Evolutionary conservation across 2,329 filamentous ascomycete species (phyloP).

Genomic region (Venturia aucupariae): DNA sequence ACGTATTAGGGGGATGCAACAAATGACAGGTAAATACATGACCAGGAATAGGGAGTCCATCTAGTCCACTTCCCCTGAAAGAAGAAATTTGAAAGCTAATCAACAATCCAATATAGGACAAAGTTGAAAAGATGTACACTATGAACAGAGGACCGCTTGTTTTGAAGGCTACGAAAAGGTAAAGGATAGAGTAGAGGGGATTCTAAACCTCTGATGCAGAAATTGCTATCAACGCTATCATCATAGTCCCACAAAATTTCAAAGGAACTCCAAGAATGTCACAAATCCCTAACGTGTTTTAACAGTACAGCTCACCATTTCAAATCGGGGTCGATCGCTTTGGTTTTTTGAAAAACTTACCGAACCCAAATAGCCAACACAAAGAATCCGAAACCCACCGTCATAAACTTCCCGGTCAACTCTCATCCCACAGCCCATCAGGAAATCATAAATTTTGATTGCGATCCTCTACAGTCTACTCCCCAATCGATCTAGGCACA

Average conservation of each 20-base stretch:
- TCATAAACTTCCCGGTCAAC: no score
- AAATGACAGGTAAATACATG: no score
- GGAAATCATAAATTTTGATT: background rate
- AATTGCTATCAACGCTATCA: background rate
- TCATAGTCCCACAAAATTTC: background rate
- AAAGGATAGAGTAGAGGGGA: background rate
- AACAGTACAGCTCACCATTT: background rate
- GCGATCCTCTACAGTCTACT: background rate
- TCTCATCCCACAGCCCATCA: background rate
- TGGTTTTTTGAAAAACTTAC: background rate
- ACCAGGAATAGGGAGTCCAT: no score
- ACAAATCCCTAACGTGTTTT: background rate
- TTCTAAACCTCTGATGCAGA: background rate
- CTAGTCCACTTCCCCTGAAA: no score
- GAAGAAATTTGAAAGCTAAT: no score
- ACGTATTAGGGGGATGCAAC: no score
- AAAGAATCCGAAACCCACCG: background rate
- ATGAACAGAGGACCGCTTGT: no score
- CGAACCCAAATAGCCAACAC: background rate
- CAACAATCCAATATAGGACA: no score
- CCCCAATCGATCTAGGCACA: conserved; percentile 2
- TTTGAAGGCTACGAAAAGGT: background rate
- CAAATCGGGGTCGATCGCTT: background rate
- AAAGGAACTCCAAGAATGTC: background rate
- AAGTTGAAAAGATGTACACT: no score